A percentile compares a stretch with the other conserved stretches of the same genome.
These are phyloP conservation scores for Suhomyces maxii DNA, from an alignment of 1,139 yeast species.

Conservation along the genomic window DNA sequence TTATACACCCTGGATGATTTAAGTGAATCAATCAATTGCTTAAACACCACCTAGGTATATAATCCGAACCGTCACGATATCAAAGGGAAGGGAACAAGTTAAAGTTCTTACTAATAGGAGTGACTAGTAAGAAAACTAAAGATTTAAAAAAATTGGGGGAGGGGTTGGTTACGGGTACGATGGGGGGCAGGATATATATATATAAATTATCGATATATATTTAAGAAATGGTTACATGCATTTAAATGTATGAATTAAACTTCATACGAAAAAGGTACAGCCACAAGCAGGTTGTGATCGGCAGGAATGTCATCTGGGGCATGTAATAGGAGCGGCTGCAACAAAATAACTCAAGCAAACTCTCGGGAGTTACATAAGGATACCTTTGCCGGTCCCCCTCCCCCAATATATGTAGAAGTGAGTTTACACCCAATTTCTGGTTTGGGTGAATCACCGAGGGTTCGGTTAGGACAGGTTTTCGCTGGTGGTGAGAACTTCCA, in stretches of 20 bases:
- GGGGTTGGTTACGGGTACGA: neutral
- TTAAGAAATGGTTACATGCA: no score
- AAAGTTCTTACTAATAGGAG: no score
- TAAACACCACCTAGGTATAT: no score
- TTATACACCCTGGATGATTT: neutral
- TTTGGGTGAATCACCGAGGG: neutral
- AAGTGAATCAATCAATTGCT: neutral
- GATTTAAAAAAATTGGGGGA: neutral
- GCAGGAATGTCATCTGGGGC: no score
- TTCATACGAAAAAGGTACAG: no score
- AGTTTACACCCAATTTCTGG: neutral
- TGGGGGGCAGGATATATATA: slow-evolving; percentile 1
- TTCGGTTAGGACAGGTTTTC: slow-evolving; percentile 1
- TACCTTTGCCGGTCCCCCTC: neutral
- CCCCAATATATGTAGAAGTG: neutral
- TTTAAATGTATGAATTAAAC: neutral
- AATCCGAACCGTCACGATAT: no score
- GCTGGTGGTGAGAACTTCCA: neutral
- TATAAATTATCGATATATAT: no score
- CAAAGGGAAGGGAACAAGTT: no score
- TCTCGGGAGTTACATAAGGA: neutral
- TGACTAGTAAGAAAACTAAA: neutral
- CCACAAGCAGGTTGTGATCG: no score
- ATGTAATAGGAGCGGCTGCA: slow-evolving; percentile 1
- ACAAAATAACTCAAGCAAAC: slow-evolving; percentile 1